phyloP scores from a whole-genome alignment of 305 asterid genomes.

The Fraxinus velutina region DNA sequence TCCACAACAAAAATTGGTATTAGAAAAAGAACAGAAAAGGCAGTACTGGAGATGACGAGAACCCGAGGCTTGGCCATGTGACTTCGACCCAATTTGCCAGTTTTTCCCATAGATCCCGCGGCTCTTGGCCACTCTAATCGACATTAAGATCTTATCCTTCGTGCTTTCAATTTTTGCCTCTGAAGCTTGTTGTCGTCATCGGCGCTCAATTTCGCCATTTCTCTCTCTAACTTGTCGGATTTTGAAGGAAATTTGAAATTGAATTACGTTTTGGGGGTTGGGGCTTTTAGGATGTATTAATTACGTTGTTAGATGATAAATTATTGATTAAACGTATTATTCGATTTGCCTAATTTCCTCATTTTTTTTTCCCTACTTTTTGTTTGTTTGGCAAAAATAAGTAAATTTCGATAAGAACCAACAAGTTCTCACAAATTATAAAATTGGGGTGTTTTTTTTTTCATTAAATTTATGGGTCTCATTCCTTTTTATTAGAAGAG shows the following conservation, averaged over 20 bases:
- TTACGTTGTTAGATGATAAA: no score
- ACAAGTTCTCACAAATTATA: neutral
- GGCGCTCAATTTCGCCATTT: conserved; percentile 49
- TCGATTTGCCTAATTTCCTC: no score
- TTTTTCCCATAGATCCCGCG: conserved; percentile 86
- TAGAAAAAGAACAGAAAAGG: neutral
- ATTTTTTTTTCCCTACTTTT: no score
- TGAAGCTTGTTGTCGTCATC: conserved; percentile 50
- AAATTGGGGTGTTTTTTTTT: neutral
- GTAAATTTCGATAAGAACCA: neutral
- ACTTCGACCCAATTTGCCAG: conserved; percentile 81
- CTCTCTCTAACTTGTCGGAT: neutral
- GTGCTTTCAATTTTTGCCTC: conserved; percentile 83
- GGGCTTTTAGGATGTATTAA: no score
- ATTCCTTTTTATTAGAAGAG: neutral
- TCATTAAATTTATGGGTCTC: neutral
- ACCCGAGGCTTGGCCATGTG: conserved; percentile 98
- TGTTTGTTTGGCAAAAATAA: neutral
- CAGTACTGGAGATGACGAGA: conserved; percentile 79
- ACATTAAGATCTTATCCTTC: conserved; percentile 62
- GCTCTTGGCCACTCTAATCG: conserved; percentile 93
- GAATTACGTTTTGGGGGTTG: no score
- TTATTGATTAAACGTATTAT: no score
- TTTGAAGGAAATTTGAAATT: no score
- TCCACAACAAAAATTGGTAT: neutral